Evolutionary conservation across 208 protist species (phyloP), one percentile per base, ranked within the genome.

Genomic region (Porcisia deanei): DNA sequence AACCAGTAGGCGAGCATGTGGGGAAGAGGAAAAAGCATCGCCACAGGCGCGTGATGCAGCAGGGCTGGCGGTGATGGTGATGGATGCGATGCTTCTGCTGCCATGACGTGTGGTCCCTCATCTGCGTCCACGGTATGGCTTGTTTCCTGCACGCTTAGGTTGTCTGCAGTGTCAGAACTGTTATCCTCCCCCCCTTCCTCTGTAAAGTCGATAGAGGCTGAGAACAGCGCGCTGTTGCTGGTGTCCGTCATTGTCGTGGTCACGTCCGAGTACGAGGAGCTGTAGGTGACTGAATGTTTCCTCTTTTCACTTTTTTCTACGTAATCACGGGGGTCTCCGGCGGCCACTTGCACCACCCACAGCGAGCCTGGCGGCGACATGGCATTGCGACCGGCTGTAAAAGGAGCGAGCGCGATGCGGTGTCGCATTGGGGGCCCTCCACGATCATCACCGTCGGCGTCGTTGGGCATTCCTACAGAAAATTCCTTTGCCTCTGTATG

Each of bases 1-100:
- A 86, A 92, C 45, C 87, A 71, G 73, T 95, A 95, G 34, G 80
- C 52, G 16, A 88, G 47, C 25, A 88, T 80, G 64, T 91, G 80
- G 9, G 49, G 54, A 18, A 76, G 41, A 1, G 86, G 78, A 63
- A 88, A 88, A 57, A 90, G 72, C 39, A 87, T 67, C 22, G 70
- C 76, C 34, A 74, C 77, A 7, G 77, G 72, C 3, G 54, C 57
- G 60, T 54, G 3, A 14, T 71, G 67, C 9, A 45, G n/a, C 57
- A 41, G 69, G 30, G 34, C 6, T 6, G 67, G 52, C 25, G 8
- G 20, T 37, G 53, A 54, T 25, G 41, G 71, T 30, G 57, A 0
- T 41, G 55, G 39, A 52, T 53, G 60, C 39, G 39, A 16, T 3
- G 43, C 6, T 41, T 53, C 41, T 59, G 75, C 8, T 61, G 75